phyloP scores from a whole-genome alignment of 306 rosid genomes.

The Oxytropis ochrocephala region DNA sequence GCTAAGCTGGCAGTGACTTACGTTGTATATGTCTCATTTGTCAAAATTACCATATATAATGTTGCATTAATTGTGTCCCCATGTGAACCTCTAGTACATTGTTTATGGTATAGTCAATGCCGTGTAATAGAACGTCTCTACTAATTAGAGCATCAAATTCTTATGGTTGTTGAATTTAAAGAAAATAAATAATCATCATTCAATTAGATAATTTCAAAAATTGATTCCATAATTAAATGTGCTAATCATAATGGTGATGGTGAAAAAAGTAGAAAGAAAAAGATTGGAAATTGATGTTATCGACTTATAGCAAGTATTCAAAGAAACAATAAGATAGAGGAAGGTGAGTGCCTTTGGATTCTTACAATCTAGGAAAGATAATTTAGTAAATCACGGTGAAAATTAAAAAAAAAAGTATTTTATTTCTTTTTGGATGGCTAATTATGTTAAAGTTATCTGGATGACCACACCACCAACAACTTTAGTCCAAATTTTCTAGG shows the following conservation, averaged over 20 bases:
- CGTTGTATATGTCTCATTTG: neutral
- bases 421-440: neutral
- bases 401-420: neutral
- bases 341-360: constrained; percentile 25
- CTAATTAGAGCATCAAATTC: constrained; percentile 14
- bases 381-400: neutral
- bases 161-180: neutral
- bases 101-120: constrained; percentile 25
- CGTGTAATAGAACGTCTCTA: constrained; percentile 21
- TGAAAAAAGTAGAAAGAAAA: neutral
- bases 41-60: neutral
- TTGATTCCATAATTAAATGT: neutral
- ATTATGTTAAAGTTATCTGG: constrained; percentile 14
- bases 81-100: constrained; percentile 26
- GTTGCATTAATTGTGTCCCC: constrained; percentile 19
- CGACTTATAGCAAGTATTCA: neutral
- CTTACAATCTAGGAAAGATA: constrained; percentile 24
- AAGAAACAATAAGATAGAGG: constrained; percentile 3
- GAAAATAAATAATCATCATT: neutral
- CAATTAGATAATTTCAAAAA: neutral
- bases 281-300: neutral
- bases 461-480: constrained; percentile 21
- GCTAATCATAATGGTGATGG: neutral
- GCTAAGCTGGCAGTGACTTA: neutral
- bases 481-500: constrained; percentile 8